Evolutionary conservation across 257 asterid species (phyloP).

Genomic region (Solanum medicagineum): DNA sequence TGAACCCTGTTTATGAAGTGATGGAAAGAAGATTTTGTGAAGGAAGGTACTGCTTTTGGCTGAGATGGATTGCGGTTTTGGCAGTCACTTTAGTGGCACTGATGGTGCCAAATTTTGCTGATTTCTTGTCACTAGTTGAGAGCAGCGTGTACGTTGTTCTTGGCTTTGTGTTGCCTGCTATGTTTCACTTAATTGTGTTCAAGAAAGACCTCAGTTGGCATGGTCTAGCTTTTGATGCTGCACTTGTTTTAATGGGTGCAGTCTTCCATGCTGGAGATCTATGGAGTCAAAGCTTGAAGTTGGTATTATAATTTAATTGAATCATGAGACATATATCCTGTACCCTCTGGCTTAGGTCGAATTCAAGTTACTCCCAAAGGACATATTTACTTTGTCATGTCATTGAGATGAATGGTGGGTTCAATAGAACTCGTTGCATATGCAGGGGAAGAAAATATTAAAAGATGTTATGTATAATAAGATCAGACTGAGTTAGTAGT

Average conservation of each 20-base stretch:
- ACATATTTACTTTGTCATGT: background rate
- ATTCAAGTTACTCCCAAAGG: background rate
- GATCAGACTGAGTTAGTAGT: background rate
- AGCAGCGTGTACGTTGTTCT: background rate
- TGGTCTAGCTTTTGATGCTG: background rate
- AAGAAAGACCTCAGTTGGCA: background rate
- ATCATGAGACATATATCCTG: background rate
- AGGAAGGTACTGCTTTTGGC: background rate
- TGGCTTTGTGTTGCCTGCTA: background rate
- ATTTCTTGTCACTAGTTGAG: background rate
- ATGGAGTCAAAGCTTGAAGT: background rate
- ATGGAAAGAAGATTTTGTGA: background rate
- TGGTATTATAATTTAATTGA: background rate
- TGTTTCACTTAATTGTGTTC: background rate
- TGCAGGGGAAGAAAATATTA: background rate
- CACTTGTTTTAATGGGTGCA: background rate
- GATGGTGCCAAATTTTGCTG: background rate
- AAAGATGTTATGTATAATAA: background rate
- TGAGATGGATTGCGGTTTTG: background rate
- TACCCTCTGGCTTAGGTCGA: background rate
- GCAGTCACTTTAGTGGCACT: background rate
- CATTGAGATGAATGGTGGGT: background rate
- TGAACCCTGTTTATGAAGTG: slow-evolving; percentile 1
- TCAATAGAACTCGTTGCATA: background rate
- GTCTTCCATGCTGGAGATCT: background rate